Percentiles rank a stretch among this genome's conserved stretches.
phyloP scores from a whole-genome alignment of 1,284 basidiomycete species.

The Cerrena zonata region DNA sequence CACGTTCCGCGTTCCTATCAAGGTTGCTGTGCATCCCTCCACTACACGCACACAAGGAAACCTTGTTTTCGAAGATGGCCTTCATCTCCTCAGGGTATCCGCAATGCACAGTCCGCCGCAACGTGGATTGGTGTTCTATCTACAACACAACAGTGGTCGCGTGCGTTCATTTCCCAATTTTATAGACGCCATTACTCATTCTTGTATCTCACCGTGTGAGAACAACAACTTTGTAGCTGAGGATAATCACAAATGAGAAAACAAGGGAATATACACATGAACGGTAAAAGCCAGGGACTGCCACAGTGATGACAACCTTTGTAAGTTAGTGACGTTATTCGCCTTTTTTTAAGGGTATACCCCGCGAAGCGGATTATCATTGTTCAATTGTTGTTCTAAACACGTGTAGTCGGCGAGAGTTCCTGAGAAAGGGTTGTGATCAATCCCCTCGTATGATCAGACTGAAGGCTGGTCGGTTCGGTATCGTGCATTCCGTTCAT shows the following conservation, averaged over 20 bases:
- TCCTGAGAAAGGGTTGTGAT: background rate
- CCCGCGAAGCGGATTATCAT: background rate
- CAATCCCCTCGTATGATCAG: background rate
- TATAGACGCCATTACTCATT: background rate
- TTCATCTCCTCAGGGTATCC: background rate
- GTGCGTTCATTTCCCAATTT: background rate
- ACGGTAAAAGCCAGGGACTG: no score
- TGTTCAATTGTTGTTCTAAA: slow-evolving; percentile 12
- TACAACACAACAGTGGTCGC: background rate
- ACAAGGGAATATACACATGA: no score
- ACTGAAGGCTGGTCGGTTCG: slow-evolving; percentile 10
- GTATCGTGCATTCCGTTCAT: slow-evolving; percentile 8
- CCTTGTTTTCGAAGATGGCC: background rate
- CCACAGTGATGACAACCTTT: no score
- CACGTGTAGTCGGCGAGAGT: slow-evolving; percentile 19
- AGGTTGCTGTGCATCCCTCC: background rate
- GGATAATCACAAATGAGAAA: no score
- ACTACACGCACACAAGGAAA: background rate
- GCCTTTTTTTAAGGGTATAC: no score
- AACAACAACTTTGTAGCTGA: no score
- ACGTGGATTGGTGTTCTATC: background rate
- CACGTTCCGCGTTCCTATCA: background rate
- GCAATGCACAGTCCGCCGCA: background rate
- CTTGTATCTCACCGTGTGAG: no score
- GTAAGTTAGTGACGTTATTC: no score